phyloP scores from a whole-genome alignment of 257 asterid species.

The Apocynum venetum region DNA sequence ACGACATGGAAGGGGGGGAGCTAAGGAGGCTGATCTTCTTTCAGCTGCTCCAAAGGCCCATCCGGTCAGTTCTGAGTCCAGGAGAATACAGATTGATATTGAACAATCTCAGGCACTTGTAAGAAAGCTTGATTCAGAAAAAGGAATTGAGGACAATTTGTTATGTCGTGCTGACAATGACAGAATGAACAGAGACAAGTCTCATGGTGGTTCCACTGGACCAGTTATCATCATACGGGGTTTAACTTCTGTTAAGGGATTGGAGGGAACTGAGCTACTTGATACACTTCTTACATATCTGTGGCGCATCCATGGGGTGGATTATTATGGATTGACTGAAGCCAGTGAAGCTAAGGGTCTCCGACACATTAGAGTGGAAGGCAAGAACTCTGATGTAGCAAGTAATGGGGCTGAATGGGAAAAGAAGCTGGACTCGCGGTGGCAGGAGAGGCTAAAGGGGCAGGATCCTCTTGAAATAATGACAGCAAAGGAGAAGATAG shows the following conservation, averaged over 20 bases:
- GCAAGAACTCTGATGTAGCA: slow-evolving; percentile 46
- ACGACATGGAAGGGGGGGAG: slow-evolving; percentile 52
- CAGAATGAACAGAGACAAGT: slow-evolving; percentile 71
- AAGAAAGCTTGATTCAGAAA: slow-evolving; percentile 78
- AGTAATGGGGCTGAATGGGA: slow-evolving; percentile 78
- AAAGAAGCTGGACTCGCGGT: slow-evolving; percentile 64
- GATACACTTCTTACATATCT: slow-evolving; percentile 91
- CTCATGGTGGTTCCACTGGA: slow-evolving; percentile 39
- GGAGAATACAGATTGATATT: slow-evolving; percentile 68
- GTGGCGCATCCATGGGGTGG: slow-evolving; percentile 97
- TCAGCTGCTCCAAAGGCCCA: slow-evolving; percentile 85
- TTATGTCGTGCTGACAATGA: slow-evolving; percentile 74
- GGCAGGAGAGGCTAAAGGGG: slow-evolving; percentile 92
- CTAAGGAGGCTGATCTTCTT: slow-evolving; percentile 51
- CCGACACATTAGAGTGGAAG: slow-evolving; percentile 74
- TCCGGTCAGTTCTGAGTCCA: slow-evolving; percentile 71
- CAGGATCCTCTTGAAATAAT: slow-evolving; percentile 85
- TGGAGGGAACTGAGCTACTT: slow-evolving; percentile 87
- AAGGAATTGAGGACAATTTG: slow-evolving; percentile 83
- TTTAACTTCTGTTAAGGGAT: slow-evolving; percentile 71
- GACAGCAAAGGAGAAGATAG: slow-evolving; percentile 94
- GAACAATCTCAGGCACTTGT: slow-evolving; percentile 81
- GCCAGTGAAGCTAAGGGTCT: slow-evolving; percentile 85
- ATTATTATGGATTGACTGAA: slow-evolving; percentile 86
- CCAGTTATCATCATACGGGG: slow-evolving; percentile 87